Percentiles rank a stretch among this genome's conserved stretches.
phyloP scores from a whole-genome alignment of 2,329 filamentous ascomycete species.

The Paracoccidioides lutzii region DNA sequence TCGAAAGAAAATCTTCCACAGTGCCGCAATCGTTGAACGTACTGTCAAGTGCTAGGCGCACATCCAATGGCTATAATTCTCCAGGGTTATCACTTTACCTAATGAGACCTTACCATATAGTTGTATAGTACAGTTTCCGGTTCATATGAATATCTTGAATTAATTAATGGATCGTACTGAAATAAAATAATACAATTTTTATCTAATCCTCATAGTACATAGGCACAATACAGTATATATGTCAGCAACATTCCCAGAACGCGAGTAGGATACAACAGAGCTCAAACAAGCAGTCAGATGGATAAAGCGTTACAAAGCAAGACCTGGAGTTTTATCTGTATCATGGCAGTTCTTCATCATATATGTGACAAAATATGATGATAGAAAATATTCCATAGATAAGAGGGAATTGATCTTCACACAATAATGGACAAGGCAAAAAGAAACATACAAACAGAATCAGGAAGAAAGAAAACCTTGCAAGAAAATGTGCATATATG shows the following conservation, averaged over 20 bases:
- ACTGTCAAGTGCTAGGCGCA: no score
- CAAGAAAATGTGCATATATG: slow-evolving; percentile 8
- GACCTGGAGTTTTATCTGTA: neutral
- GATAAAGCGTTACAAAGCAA: neutral
- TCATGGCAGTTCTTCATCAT: slow-evolving; percentile 1
- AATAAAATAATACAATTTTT: neutral
- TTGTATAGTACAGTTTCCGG: no score
- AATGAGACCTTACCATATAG: no score
- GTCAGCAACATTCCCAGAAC: neutral
- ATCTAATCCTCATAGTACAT: neutral
- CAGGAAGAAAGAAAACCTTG: slow-evolving; percentile 12
- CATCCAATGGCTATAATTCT: no score
- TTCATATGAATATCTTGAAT: no score
- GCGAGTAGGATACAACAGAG: neutral
- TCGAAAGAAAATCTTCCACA: no score
- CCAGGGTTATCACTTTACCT: no score
- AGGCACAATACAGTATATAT: slow-evolving; percentile 7
- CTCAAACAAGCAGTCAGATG: neutral
- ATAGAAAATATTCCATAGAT: neutral
- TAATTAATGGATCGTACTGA: no score
- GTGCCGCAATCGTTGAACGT: no score
- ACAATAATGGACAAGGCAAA: neutral
- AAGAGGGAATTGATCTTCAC: neutral
- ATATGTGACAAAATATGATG: neutral
- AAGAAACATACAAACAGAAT: neutral